phyloP scores from a whole-genome alignment of 108 stramenopile genomes.

The Nitzschia sp. region DNA sequence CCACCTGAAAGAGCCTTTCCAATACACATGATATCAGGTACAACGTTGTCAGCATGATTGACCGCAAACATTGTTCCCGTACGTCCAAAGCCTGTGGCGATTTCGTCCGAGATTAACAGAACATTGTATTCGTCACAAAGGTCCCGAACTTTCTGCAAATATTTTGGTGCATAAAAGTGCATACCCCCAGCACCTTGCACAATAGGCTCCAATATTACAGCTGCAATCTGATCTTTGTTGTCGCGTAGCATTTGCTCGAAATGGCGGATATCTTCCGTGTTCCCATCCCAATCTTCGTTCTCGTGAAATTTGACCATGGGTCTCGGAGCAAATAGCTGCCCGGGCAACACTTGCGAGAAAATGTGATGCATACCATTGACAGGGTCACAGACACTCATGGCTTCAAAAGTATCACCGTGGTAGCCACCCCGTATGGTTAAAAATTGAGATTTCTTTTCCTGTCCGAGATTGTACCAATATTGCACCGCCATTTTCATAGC shows the following conservation, averaged over 20 bases:
- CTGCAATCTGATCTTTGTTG: slow-evolving; percentile 69
- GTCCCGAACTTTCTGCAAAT: slow-evolving; percentile 52
- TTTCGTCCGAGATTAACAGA: slow-evolving; percentile 86
- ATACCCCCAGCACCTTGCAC: slow-evolving; percentile 92
- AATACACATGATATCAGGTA: slow-evolving; percentile 82
- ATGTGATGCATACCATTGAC: slow-evolving; percentile 81
- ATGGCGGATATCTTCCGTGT: slow-evolving; percentile 19
- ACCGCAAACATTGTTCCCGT: slow-evolving; percentile 81
- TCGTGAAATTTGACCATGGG: slow-evolving; percentile 32
- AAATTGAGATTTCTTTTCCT: slow-evolving; percentile 53
- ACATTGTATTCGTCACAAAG: slow-evolving; percentile 73
- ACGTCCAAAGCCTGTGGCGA: slow-evolving; percentile 89
- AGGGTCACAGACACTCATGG: slow-evolving; percentile 89
- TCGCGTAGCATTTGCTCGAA: slow-evolving; percentile 40
- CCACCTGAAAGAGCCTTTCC: slow-evolving; percentile 88
- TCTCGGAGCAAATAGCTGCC: slow-evolving; percentile 59
- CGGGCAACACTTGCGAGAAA: slow-evolving; percentile 50
- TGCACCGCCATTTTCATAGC: slow-evolving; percentile 92
- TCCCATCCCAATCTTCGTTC: slow-evolving; percentile 37
- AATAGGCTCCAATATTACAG: slow-evolving; percentile 88
- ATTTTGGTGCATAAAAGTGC: slow-evolving; percentile 77
- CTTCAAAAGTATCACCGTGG: slow-evolving; percentile 88
- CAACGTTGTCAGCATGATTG: slow-evolving; percentile 49
- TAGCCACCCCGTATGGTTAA: slow-evolving; percentile 77
- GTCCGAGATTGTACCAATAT: slow-evolving; percentile 58